These are phyloP conservation scores for Cordia subcordata DNA, from an alignment of 257 asterid species.

Conservation along the genomic window DNA sequence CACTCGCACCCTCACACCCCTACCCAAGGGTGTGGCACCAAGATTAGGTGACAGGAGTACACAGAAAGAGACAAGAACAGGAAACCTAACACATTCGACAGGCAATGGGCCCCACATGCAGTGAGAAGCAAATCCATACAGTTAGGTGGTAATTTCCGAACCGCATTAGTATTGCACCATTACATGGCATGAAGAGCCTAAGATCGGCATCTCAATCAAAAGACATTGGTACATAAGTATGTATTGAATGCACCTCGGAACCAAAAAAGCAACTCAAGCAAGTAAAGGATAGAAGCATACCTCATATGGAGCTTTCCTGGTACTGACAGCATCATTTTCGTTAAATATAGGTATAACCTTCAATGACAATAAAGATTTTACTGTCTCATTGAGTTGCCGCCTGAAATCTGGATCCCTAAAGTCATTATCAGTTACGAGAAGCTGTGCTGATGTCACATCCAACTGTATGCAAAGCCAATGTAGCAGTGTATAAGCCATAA, in stretches of 20 bases:
- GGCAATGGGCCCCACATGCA: no score
- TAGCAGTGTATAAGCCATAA: background rate
- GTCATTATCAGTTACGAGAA: conserved; percentile 79
- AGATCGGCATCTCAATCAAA: background rate
- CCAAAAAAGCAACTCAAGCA: background rate
- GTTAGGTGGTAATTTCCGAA: no score
- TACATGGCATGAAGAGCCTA: no score
- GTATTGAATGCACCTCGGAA: background rate
- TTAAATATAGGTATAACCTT: conserved; percentile 78
- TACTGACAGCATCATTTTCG: conserved; percentile 79
- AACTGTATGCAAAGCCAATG: conserved; percentile 34
- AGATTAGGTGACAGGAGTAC: no score
- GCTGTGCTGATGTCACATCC: conserved; percentile 79
- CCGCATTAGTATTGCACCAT: no score
- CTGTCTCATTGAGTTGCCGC: conserved; percentile 62
- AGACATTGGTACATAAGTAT: background rate
- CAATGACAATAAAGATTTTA: conserved; percentile 46
- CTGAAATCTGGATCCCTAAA: conserved; percentile 64
- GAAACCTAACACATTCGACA: no score
- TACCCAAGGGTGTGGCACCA: no score
- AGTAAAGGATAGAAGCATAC: conserved; percentile 27
- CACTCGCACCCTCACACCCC: no score
- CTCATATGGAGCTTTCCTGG: conserved; percentile 83
- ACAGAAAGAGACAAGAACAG: no score
- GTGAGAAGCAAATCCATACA: no score